phyloP scores from a whole-genome alignment of 2,329 filamentous ascomycete species.

The Phaeophleospora eucalypticola region DNA sequence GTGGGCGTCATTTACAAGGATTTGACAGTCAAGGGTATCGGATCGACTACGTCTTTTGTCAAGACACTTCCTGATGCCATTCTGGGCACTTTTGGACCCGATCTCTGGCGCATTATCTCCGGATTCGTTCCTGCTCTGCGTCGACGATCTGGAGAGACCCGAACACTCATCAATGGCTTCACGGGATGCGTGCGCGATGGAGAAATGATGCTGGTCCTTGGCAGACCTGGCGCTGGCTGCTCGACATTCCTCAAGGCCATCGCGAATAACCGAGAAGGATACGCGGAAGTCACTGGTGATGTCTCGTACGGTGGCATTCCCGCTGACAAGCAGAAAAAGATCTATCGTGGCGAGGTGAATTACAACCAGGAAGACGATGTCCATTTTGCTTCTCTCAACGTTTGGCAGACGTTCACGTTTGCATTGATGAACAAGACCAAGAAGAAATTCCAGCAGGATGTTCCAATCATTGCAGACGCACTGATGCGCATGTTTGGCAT shows the following conservation, averaged over 20 bases:
- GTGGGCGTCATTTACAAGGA: conserved; percentile 74
- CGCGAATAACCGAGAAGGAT: conserved; percentile 64
- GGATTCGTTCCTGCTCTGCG: conserved; percentile 51
- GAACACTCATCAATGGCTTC: conserved; percentile 62
- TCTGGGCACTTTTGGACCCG: conserved; percentile 74
- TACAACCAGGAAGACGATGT: conserved; percentile 75
- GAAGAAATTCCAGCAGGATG: conserved; percentile 59
- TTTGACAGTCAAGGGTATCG: conserved; percentile 68
- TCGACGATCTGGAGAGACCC: conserved; percentile 47
- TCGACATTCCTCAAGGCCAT: conserved; percentile 74
- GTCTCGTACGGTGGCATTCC: conserved; percentile 69
- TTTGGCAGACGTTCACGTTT: conserved; percentile 74
- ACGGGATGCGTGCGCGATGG: conserved; percentile 59
- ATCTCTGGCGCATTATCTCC: conserved; percentile 63
- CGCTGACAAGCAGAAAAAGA: conserved; percentile 62
- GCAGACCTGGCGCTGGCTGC: conserved; percentile 69
- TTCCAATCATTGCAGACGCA: conserved; percentile 65
- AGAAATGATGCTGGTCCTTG: conserved; percentile 70
- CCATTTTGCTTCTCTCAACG: conserved; percentile 69
- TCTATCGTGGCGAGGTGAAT: conserved; percentile 70
- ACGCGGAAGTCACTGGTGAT: conserved; percentile 63
- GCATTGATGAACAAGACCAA: conserved; percentile 71
- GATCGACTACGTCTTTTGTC: conserved; percentile 63
- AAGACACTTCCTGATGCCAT: conserved; percentile 70
- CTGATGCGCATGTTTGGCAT: conserved; percentile 77